These are phyloP conservation scores for Candida quercuum DNA, from an alignment of 805 yeast genomes.

Conservation along the genomic window DNA sequence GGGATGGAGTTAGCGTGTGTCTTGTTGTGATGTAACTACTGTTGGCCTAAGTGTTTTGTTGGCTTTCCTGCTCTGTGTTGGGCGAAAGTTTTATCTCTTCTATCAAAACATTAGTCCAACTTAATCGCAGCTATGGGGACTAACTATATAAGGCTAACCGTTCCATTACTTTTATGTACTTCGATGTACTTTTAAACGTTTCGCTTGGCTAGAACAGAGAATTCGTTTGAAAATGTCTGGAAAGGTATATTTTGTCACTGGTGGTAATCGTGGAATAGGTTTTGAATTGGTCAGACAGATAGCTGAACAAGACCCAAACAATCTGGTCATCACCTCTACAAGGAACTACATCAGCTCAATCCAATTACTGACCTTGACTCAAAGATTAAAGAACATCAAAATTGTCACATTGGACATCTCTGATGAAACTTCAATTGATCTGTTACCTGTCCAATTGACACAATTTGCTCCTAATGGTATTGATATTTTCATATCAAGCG, in stretches of 20 bases:
- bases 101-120: no score
- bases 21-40: no score
- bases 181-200: no score
- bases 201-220: not conserved
- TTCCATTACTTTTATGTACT: no score
- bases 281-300: slow-evolving; percentile 25
- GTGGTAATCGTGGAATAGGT: slow-evolving; percentile 35
- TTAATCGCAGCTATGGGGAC: no score
- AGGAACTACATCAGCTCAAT: slow-evolving; percentile 2
- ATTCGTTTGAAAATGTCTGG: not conserved
- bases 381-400: not conserved
- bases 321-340: slow-evolving; percentile 19
- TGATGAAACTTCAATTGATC: no score
- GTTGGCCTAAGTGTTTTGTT: no score
- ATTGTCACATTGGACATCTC: no score
- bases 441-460: no score
- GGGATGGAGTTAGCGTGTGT: no score
- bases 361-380: not conserved
- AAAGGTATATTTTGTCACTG: slow-evolving; percentile 28
- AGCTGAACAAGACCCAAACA: slow-evolving; percentile 17
- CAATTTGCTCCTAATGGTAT: slow-evolving; percentile 8
- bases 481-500: slow-evolving; percentile 14
- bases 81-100: no score
- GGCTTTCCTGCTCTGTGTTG: no score
- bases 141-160: not conserved